Evolutionary conservation across 2,329 filamentous ascomycete species (phyloP), one percentile per base, ranked within the genome.

Genomic region (Fusarium sp.): DNA sequence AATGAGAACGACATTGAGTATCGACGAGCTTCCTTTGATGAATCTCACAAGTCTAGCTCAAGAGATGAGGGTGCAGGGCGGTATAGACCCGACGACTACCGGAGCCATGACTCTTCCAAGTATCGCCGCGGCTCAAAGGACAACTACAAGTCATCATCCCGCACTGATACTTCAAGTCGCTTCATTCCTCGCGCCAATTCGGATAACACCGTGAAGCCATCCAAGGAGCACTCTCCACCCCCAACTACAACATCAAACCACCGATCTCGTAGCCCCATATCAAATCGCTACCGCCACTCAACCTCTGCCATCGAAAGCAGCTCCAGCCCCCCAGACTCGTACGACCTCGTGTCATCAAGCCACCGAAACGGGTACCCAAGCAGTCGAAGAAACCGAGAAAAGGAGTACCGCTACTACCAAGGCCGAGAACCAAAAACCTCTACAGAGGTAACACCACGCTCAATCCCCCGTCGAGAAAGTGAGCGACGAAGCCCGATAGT

Each of bases 331-430:
- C 18, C 61, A 0, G 76, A 78, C 14, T 66, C 67, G 2, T 75
- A 77, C 52, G 66, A 72, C 9, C 37, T 68, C 9, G 68, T 64
- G 23, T 69, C 75, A 1, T 58, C 68, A 7, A 54, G 59, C 48
- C 64, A 72, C 30, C 57, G 66, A 20, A 64, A 65, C 27, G 61
- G 68, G 13, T 63, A 67, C 58, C 59, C 71, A 2, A 71, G 71
- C 60, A 54, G 74, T 18, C 67, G 73, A 37, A 72, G 78, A 16
- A 73, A 34, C 25, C 71, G 80, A 16, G 77, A 78, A 25, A 78
- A 80, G 10, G 78, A 80, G 4, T 81, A 81, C 45, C 72, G 79
- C 14, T 75, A 75, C 43, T 77, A 79, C 25, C 80, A 81, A 54
- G 72, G 77, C 8, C 76, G 79, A 6, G 74, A 68, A 8, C 48